Conservation (phyloP, 1,284 basidiomycete species). For the Vanrija humicola region DNA sequence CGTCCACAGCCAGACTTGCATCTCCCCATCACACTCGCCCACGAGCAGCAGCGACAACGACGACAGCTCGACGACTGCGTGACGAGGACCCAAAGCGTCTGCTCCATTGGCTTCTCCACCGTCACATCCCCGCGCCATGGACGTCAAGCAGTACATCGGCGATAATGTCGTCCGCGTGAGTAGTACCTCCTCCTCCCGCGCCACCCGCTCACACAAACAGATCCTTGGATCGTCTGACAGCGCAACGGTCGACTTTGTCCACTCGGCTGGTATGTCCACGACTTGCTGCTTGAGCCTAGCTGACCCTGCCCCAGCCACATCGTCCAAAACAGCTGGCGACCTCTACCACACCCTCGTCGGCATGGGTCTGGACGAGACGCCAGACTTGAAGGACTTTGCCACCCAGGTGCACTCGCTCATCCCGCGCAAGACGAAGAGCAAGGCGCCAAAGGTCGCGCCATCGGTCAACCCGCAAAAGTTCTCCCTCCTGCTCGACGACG, state of each 20-base stretch:
- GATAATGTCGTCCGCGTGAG: constrained; percentile 77
- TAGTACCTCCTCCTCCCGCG: constrained; percentile 8
- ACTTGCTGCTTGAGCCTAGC: constrained; percentile 7
- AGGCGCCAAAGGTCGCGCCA: constrained; percentile 52
- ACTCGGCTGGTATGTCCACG: constrained; percentile 65
- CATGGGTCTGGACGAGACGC: constrained; percentile 72
- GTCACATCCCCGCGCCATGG: constrained; percentile 6
- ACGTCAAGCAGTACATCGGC: constrained; percentile 67
- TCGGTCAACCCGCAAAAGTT: constrained; percentile 69
- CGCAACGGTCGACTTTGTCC: constrained; percentile 77
- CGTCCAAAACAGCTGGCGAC: constrained; percentile 72
- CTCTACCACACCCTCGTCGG: constrained; percentile 70
- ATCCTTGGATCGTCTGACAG: constrained; percentile 76
- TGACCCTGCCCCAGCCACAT: constrained; percentile 57
- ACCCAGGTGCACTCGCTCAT: constrained; percentile 69
- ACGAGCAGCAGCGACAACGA: not conserved
- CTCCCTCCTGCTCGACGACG: constrained; percentile 69
- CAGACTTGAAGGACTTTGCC: constrained; percentile 75
- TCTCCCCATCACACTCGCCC: not conserved
- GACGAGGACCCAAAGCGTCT: not conserved
- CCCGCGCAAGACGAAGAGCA: constrained; percentile 68
- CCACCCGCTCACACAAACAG: constrained; percentile 47
- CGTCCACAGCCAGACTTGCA: not conserved
- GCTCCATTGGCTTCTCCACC: not conserved
- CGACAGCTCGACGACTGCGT: not conserved